Conservation (phyloP, 169 alveolate species). For the Cryptosporidium baileyi region DNA sequence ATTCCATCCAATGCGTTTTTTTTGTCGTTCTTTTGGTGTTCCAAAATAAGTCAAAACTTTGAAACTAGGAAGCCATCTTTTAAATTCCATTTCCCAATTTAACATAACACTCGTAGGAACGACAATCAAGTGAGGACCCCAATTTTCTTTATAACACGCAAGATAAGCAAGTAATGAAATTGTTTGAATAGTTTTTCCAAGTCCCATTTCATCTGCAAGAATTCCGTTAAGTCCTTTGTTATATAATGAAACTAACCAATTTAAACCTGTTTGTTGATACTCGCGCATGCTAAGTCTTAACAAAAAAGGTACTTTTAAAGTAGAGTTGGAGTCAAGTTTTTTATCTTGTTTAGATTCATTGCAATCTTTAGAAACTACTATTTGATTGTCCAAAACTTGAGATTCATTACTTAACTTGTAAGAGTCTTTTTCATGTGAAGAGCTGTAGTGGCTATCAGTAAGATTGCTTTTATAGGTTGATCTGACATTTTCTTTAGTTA, state of each 20-base stretch:
- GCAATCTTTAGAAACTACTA: background rate
- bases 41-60: constrained; percentile 95
- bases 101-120: constrained; percentile 97
- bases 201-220: constrained; percentile 99
- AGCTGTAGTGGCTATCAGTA: no score
- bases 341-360: background rate
- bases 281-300: constrained; percentile 91
- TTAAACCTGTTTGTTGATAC: constrained; percentile 93
- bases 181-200: constrained; percentile 98
- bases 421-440: constrained; percentile 69
- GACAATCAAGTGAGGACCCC: constrained; percentile 99
- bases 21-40: constrained; percentile 86
- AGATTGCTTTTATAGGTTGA: background rate
- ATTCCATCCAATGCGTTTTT: constrained; percentile 93
- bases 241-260: constrained; percentile 96
- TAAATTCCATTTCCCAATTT: constrained; percentile 99
- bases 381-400: constrained; percentile 41
- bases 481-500: background rate
- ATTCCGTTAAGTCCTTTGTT: constrained; percentile 95
- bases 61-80: constrained; percentile 97
- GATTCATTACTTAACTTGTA: constrained; percentile 64
- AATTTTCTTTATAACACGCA: constrained; percentile 92
- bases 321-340: background rate
- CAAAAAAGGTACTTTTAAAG: constrained; percentile 83
- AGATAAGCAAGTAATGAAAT: constrained; percentile 96